Conservation (phyloP, 139 green algal genomes). For the Chlamydomonas schloesseri region DNA sequence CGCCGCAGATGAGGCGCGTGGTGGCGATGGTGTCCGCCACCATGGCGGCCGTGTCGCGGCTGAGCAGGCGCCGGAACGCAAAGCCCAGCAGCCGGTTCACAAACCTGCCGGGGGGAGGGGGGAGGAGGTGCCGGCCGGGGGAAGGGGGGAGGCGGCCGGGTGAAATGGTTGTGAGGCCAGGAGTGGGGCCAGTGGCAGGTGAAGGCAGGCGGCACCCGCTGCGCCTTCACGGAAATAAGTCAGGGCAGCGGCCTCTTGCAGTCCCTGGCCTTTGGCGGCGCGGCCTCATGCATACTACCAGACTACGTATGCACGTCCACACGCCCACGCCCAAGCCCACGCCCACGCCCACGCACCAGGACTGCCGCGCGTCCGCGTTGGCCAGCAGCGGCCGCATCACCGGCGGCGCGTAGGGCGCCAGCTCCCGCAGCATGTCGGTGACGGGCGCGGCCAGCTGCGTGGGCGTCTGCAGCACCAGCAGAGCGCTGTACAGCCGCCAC, state of each 20-base stretch:
- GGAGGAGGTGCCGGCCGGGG: background rate
- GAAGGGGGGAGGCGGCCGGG: too few species aligned
- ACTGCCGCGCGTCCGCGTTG: background rate
- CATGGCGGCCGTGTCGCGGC: conserved; percentile 36
- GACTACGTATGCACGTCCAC: too few species aligned
- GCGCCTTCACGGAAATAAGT: too few species aligned
- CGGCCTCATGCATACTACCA: too few species aligned
- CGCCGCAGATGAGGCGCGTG: conserved; percentile 16
- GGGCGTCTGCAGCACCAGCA: conserved; percentile 6
- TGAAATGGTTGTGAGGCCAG: too few species aligned
- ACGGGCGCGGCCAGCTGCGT: conserved; percentile 61
- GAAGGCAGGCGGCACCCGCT: too few species aligned
- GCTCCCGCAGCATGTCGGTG: conserved; percentile 64
- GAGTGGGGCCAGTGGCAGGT: too few species aligned
- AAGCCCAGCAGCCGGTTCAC: conserved; percentile 24
- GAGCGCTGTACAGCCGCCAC: background rate
- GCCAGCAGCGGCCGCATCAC: conserved; percentile 25
- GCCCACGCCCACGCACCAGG: too few species aligned
- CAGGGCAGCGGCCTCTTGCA: too few species aligned
- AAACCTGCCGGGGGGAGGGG: background rate
- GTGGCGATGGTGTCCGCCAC: conserved; percentile 51
- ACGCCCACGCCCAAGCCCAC: too few species aligned
- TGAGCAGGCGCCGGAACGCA: background rate
- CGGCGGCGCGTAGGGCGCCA: conserved; percentile 49
- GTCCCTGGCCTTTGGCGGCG: too few species aligned